phyloP scores from a whole-genome alignment of 495 filamentous ascomycete genomes.

The Tuber brumale region DNA sequence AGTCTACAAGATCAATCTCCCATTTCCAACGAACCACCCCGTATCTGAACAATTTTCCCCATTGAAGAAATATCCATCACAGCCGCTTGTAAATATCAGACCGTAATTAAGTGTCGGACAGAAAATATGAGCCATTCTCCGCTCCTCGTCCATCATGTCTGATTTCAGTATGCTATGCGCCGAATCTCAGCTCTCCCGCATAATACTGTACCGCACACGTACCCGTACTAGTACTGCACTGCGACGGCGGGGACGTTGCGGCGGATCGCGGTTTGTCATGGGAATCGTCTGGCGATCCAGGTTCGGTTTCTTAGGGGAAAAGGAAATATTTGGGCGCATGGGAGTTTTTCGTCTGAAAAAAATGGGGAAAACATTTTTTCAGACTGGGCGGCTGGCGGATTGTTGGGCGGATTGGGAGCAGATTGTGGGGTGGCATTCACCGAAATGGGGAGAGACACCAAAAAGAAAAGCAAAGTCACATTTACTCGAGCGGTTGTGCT shows the following conservation, averaged over 20 bases:
- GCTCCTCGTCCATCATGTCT: neutral
- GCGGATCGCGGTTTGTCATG: neutral
- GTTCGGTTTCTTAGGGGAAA: neutral
- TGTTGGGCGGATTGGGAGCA: neutral
- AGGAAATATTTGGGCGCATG: neutral
- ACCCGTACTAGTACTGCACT: neutral
- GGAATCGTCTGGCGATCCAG: neutral
- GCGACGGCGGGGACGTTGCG: neutral
- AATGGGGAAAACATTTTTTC: neutral
- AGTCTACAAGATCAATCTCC: too few relatives aligned
- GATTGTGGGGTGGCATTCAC: neutral
- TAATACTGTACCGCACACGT: too few relatives aligned
- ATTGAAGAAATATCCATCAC: too few relatives aligned
- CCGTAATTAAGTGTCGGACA: too few relatives aligned
- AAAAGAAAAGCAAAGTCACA: neutral
- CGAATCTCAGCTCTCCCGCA: too few relatives aligned
- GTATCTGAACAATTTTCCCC: too few relatives aligned
- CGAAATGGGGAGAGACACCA: neutral
- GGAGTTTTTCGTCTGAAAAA: neutral
- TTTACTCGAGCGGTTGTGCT: neutral
- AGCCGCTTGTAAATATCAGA: too few relatives aligned
- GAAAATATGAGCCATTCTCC: too few relatives aligned
- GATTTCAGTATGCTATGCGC: neutral
- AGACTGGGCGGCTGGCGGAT: neutral
- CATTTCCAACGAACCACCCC: too few relatives aligned